A percentile compares a stretch with the other conserved stretches of the same genome.
phyloP scores from a whole-genome alignment of 345 rosid species.

The Boechera retrofracta region DNA sequence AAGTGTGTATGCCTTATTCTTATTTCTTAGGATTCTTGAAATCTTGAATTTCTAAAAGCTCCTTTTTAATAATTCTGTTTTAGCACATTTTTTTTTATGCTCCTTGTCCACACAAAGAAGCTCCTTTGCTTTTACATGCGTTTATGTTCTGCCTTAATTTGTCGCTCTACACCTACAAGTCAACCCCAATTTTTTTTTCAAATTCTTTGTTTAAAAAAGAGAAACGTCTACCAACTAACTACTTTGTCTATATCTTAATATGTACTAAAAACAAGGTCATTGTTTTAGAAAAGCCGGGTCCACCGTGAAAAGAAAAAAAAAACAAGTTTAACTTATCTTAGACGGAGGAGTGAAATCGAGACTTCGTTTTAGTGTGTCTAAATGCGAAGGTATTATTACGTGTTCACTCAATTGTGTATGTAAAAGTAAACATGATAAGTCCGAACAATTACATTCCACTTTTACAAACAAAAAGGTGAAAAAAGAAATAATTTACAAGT shows the following conservation, averaged over 20 bases:
- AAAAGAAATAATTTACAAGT: background rate
- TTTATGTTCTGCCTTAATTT: conserved; percentile 14
- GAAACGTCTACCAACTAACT: background rate
- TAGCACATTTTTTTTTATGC: background rate
- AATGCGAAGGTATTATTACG: conserved; percentile 8
- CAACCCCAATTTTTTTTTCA: conserved; percentile 8
- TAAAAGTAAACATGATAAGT: conserved; percentile 30
- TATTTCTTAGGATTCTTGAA: conserved; percentile 19
- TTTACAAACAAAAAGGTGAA: conserved; percentile 7
- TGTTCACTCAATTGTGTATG: conserved; percentile 13
- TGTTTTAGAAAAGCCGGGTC: background rate
- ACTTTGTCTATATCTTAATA: background rate
- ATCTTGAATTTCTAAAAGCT: background rate
- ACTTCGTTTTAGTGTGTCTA: background rate
- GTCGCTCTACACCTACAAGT: conserved; percentile 24
- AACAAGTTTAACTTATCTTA: background rate
- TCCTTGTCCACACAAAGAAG: conserved; percentile 23
- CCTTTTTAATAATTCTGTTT: background rate
- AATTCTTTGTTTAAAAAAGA: background rate
- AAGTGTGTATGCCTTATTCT: conserved; percentile 7
- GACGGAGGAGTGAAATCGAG: background rate
- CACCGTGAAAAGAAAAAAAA: too few species aligned
- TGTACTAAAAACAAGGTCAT: background rate
- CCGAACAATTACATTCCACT: background rate
- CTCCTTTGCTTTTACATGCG: conserved; percentile 28